These are phyloP conservation scores for Poteriospumella lacustris DNA, from an alignment of 108 stramenopile species.

Conservation along the genomic window DNA sequence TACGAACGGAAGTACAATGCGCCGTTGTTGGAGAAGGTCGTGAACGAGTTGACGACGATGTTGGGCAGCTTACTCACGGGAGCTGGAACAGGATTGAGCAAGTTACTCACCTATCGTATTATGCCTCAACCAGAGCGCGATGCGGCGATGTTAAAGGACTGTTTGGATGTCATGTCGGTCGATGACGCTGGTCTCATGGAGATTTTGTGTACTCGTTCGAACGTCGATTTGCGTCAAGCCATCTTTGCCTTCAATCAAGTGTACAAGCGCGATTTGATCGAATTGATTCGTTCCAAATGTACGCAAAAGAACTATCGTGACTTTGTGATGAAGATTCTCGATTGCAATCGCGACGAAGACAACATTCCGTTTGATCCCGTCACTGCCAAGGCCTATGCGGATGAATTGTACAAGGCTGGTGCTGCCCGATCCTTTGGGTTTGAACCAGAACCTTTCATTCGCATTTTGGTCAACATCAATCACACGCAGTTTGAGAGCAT, in stretches of 20 bases:
- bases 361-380: background rate
- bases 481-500: slow-evolving; percentile 1
- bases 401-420: background rate
- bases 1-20: background rate
- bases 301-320: slow-evolving; percentile 15
- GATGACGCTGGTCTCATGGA: slow-evolving; percentile 3
- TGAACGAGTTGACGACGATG: background rate
- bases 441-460: slow-evolving; percentile 15
- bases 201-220: background rate
- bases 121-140: background rate
- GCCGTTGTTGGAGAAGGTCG: background rate
- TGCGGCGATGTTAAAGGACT: slow-evolving; percentile 5
- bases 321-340: background rate
- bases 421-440: background rate
- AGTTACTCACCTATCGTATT: background rate
- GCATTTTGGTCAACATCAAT: background rate
- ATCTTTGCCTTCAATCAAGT: background rate
- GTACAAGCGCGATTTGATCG: background rate
- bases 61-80: background rate
- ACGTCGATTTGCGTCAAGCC: background rate
- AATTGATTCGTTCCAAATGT: background rate
- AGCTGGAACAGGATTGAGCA: slow-evolving; percentile 11
- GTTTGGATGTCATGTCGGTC: background rate
- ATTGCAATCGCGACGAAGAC: background rate
- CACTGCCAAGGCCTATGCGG: background rate